Evolutionary conservation across 164 flowering plant species (phyloP).

Genomic region (Echeveria elegans): DNA sequence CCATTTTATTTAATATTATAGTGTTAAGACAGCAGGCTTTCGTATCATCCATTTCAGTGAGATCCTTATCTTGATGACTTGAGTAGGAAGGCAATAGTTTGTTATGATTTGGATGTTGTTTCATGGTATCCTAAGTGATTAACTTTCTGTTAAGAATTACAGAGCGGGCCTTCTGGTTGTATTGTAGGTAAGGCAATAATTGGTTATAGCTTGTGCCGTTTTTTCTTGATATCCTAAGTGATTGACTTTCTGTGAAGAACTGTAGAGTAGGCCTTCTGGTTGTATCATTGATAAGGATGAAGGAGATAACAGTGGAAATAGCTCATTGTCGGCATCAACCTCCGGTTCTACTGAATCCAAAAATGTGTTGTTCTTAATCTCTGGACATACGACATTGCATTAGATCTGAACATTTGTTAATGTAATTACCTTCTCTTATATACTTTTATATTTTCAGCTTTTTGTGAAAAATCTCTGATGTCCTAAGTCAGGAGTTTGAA

Average conservation of each 20-base stretch:
- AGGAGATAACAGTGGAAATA: neutral
- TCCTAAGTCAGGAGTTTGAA: neutral
- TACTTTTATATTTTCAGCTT: neutral
- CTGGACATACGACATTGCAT: neutral
- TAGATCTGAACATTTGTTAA: neutral
- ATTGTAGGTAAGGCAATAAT: neutral
- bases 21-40: neutral
- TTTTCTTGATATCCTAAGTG: no score
- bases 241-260: neutral
- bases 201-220: no score
- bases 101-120: neutral
- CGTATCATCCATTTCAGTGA: neutral
- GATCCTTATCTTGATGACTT: neutral
- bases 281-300: neutral
- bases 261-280: slow-evolving; percentile 1
- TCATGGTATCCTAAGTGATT: no score
- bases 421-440: neutral
- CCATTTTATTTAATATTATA: neutral
- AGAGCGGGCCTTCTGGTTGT: neutral
- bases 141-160: no score
- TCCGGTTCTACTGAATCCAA: neutral
- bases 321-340: neutral
- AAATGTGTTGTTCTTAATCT: neutral
- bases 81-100: neutral
- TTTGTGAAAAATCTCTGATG: neutral